phyloP scores from a whole-genome alignment of 1,284 basidiomycete genomes.

The Ustilago hordei region DNA sequence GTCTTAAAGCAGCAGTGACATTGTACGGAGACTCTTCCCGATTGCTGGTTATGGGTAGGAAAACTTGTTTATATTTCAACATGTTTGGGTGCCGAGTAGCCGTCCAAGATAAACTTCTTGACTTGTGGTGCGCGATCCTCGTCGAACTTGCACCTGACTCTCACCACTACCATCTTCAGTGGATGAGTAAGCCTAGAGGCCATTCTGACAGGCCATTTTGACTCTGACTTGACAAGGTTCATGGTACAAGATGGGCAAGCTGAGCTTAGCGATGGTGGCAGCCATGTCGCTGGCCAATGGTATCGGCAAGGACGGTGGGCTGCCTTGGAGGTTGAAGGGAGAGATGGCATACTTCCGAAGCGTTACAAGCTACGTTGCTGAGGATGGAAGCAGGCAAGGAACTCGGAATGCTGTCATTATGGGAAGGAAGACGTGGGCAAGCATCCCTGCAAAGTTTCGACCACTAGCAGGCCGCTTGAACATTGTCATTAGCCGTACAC shows the following conservation, averaged over 20 bases:
- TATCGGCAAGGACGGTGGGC: constrained; percentile 79
- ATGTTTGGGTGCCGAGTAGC: not conserved
- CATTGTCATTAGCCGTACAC: constrained; percentile 81
- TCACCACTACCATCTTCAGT: not conserved
- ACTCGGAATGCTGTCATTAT: constrained; percentile 85
- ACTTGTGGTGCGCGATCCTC: not conserved
- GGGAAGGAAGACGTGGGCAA: constrained; percentile 98
- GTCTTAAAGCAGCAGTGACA: too few relatives aligned
- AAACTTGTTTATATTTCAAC: not conserved
- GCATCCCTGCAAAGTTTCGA: constrained; percentile 88
- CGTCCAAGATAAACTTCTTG: not conserved
- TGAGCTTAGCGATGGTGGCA: constrained; percentile 84
- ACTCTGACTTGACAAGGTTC: not conserved
- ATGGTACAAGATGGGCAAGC: constrained; percentile 30
- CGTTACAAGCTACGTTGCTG: constrained; percentile 76
- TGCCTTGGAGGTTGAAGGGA: constrained; percentile 89
- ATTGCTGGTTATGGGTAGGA: too few relatives aligned
- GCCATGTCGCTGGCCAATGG: constrained; percentile 89
- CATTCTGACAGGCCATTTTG: too few relatives aligned
- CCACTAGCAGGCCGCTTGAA: constrained; percentile 85
- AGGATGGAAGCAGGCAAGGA: constrained; percentile 19
- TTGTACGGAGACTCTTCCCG: too few relatives aligned
- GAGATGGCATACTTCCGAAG: constrained; percentile 95
- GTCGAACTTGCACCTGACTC: not conserved
- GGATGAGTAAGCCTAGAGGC: too few relatives aligned